Conservation (phyloP, 78 protist genomes). For the Dictyostelium capitatum region DNA sequence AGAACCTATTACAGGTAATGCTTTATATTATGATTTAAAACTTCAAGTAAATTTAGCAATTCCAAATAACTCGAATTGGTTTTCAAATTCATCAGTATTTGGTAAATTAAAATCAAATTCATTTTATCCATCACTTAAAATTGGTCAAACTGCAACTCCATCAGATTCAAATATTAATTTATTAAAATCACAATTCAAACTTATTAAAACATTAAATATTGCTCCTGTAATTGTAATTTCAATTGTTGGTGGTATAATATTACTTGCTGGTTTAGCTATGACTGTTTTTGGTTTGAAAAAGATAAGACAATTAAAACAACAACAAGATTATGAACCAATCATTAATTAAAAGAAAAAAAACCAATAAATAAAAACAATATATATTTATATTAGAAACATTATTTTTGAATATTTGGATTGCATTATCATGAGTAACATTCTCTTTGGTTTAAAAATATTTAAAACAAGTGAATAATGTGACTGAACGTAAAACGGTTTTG, state of each 20-base stretch:
- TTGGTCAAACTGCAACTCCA: constrained; percentile 71
- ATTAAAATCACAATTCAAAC: constrained; percentile 13
- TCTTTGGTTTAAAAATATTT: no score
- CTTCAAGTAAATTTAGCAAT: constrained; percentile 28
- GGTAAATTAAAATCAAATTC: not conserved
- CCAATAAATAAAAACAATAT: not conserved
- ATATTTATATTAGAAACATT: no score
- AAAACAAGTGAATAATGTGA: no score
- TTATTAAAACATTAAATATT: not conserved
- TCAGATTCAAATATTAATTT: constrained; percentile 7
- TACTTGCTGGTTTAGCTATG: constrained; percentile 44
- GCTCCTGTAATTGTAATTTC: constrained; percentile 29
- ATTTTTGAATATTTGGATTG: no score
- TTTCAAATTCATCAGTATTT: not conserved
- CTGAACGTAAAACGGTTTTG: no score
- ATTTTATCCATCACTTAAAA: constrained; percentile 43
- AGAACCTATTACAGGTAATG: constrained; percentile 73
- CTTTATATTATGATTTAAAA: constrained; percentile 60
- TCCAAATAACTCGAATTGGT: not conserved
- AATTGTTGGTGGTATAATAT: constrained; percentile 38
- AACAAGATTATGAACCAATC: not conserved
- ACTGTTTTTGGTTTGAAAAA: constrained; percentile 18
- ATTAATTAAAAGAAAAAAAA: not conserved
- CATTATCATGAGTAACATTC: no score
- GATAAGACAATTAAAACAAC: constrained; percentile 1